Percentiles rank a stretch among this genome's conserved stretches.
Evolutionary conservation across 2,329 filamentous ascomycete genomes (phyloP).

Genomic region (Cercospora citrullina): DNA sequence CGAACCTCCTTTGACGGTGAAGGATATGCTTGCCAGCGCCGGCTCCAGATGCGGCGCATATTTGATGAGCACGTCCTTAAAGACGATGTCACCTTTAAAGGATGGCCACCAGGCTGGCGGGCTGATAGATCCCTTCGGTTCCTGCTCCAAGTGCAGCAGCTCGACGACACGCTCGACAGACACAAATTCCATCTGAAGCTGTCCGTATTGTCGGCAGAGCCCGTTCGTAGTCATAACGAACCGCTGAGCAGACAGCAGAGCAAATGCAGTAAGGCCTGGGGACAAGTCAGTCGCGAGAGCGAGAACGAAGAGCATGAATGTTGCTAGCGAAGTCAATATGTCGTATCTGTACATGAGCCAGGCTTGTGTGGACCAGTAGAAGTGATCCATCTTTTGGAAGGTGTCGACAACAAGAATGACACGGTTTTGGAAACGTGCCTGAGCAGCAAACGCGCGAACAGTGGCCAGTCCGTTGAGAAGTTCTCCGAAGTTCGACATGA

Average conservation of each 20-base stretch:
- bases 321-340: slow-evolving; percentile 68
- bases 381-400: slow-evolving; percentile 94
- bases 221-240: slow-evolving; percentile 70
- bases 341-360: slow-evolving; percentile 85
- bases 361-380: slow-evolving; percentile 83
- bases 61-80: slow-evolving; percentile 73
- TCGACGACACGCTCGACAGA: slow-evolving; percentile 85
- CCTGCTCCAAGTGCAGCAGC: slow-evolving; percentile 74
- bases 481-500: slow-evolving; percentile 91
- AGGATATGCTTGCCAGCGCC: slow-evolving; percentile 66
- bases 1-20: slow-evolving; percentile 75
- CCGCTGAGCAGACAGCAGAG: slow-evolving; percentile 69
- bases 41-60: slow-evolving; percentile 78
- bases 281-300: slow-evolving; percentile 74
- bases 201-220: slow-evolving; percentile 77
- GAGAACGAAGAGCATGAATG: slow-evolving; percentile 70
- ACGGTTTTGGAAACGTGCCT: slow-evolving; percentile 74
- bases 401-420: slow-evolving; percentile 80
- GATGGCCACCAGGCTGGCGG: slow-evolving; percentile 78
- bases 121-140: slow-evolving; percentile 64
- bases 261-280: slow-evolving; percentile 78
- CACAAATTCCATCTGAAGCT: slow-evolving; percentile 88
- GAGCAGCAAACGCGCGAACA: slow-evolving; percentile 77
- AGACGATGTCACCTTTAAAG: slow-evolving; percentile 69
- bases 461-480: slow-evolving; percentile 83